Evolutionary conservation across 1,284 basidiomycete genomes (phyloP).

Genomic region (Malassezia dermatis): DNA sequence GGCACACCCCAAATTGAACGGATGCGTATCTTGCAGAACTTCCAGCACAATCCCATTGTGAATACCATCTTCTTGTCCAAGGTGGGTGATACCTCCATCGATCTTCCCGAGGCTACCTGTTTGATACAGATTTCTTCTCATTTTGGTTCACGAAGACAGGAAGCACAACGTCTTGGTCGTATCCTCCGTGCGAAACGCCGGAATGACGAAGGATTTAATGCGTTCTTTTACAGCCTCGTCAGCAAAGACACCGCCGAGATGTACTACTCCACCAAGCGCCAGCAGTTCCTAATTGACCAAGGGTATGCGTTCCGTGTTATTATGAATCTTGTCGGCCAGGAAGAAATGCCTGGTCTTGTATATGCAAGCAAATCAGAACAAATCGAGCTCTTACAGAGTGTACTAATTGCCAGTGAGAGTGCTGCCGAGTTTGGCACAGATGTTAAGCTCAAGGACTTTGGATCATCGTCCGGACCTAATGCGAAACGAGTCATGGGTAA

Average conservation of each 20-base stretch:
- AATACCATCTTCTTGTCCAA: slow-evolving; percentile 99
- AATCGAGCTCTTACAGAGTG: slow-evolving; percentile 80
- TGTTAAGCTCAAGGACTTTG: slow-evolving; percentile 53
- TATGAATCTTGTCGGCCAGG: slow-evolving; percentile 86
- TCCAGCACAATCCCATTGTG: slow-evolving; percentile 84
- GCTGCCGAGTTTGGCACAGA: slow-evolving; percentile 80
- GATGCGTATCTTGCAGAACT: slow-evolving; percentile 85
- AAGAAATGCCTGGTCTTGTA: slow-evolving; percentile 75
- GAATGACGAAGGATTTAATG: slow-evolving; percentile 99
- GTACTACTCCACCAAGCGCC: slow-evolving; percentile 97
- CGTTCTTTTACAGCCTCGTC: slow-evolving; percentile 98
- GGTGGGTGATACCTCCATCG: slow-evolving; percentile 98
- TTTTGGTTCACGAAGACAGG: slow-evolving; percentile 94
- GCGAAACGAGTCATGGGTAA: slow-evolving; percentile 42
- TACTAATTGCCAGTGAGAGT: slow-evolving; percentile 80
- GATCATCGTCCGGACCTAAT: slow-evolving; percentile 17
- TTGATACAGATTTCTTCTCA: slow-evolving; percentile 99
- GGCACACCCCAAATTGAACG: slow-evolving; percentile 90
- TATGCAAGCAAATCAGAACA: slow-evolving; percentile 84
- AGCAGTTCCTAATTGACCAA: slow-evolving; percentile 96
- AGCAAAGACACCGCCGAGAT: slow-evolving; percentile 99
- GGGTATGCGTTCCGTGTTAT: slow-evolving; percentile 99
- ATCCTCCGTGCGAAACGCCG: slow-evolving; percentile 92
- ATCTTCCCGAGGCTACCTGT: slow-evolving; percentile 96
- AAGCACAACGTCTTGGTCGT: slow-evolving; percentile 84